Conservation (phyloP, 192 early-diverging fungal species). For the Coemansia sp. region DNA sequence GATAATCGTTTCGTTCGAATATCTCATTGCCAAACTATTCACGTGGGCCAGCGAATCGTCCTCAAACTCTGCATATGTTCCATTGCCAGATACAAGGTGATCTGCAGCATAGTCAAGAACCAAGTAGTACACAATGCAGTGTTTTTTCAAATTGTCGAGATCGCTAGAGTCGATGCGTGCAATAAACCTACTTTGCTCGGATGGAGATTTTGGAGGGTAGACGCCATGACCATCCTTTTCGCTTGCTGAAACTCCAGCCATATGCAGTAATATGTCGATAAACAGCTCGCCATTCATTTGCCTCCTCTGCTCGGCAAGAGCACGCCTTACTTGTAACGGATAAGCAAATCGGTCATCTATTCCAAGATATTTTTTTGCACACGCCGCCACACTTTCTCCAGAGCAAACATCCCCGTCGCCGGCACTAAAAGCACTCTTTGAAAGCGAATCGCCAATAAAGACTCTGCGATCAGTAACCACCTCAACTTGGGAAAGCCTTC, state of each 20-base stretch:
- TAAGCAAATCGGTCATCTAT: slow-evolving; percentile 25
- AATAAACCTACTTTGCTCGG: slow-evolving; percentile 20
- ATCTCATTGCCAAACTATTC: slow-evolving; percentile 17
- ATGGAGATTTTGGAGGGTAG: slow-evolving; percentile 37
- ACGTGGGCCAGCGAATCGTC: slow-evolving; percentile 9
- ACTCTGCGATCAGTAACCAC: slow-evolving; percentile 20
- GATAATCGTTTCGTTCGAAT: slow-evolving; percentile 27
- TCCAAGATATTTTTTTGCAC: slow-evolving; percentile 12
- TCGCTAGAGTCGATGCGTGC: slow-evolving; percentile 26
- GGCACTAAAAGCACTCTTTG: neutral
- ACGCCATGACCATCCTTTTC: neutral
- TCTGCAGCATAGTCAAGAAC: slow-evolving; percentile 22
- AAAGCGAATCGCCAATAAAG: slow-evolving; percentile 26
- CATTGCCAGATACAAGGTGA: slow-evolving; percentile 8
- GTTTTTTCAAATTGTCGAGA: slow-evolving; percentile 45
- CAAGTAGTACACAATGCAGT: slow-evolving; percentile 47
- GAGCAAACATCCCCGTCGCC: neutral
- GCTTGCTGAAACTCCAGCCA: slow-evolving; percentile 25
- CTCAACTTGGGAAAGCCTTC: slow-evolving; percentile 22
- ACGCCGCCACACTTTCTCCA: slow-evolving; percentile 8
- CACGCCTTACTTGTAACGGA: slow-evolving; percentile 14
- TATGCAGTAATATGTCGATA: slow-evolving; percentile 40
- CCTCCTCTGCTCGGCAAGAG: slow-evolving; percentile 34
- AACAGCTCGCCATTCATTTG: slow-evolving; percentile 47
- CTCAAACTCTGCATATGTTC: slow-evolving; percentile 11